Evolutionary conservation across 2,329 filamentous ascomycete genomes (phyloP).

Genomic region (Curvularia sp.): DNA sequence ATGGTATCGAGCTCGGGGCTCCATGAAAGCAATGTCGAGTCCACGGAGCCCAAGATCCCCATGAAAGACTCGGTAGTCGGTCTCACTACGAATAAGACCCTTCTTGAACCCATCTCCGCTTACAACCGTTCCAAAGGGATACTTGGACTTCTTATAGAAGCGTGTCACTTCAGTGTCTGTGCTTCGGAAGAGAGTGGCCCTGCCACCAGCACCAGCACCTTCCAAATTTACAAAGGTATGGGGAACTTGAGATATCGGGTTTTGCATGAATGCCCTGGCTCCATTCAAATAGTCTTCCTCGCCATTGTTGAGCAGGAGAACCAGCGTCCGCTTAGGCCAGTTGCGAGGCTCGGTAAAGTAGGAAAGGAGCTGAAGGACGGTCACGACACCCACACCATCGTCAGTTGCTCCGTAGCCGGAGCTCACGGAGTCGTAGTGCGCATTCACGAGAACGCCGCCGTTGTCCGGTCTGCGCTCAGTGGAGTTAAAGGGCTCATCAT

Average conservation of each 20-base stretch:
- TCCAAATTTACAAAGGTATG: conserved; percentile 95
- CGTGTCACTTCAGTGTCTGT: conserved; percentile 86
- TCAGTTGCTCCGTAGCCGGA: conserved; percentile 94
- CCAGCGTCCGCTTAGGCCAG: conserved; percentile 78
- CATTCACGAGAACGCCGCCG: conserved; percentile 88
- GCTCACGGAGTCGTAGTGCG: conserved; percentile 92
- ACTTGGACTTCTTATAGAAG: conserved; percentile 72
- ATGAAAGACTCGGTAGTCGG: conserved; percentile 86
- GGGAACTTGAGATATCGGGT: conserved; percentile 78
- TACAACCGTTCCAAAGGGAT: conserved; percentile 85
- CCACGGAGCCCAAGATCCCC: conserved; percentile 81
- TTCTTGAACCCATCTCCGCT: conserved; percentile 83
- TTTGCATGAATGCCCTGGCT: conserved; percentile 81
- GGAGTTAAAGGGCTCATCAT: conserved; percentile 75
- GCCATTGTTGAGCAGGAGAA: conserved; percentile 90
- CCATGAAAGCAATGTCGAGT: conserved; percentile 90
- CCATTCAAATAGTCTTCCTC: conserved; percentile 94
- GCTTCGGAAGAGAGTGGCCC: conserved; percentile 84
- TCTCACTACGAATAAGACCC: conserved; percentile 81
- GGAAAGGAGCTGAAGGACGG: conserved; percentile 81
- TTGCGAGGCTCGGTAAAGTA: conserved; percentile 77
- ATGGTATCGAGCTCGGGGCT: conserved; percentile 85
- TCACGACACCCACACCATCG: conserved; percentile 89
- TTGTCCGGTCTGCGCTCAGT: conserved; percentile 55
- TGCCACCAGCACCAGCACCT: conserved; percentile 88